phyloP scores from a whole-genome alignment of 2,329 filamentous ascomycete species.

The Gaeumannomyces tritici region DNA sequence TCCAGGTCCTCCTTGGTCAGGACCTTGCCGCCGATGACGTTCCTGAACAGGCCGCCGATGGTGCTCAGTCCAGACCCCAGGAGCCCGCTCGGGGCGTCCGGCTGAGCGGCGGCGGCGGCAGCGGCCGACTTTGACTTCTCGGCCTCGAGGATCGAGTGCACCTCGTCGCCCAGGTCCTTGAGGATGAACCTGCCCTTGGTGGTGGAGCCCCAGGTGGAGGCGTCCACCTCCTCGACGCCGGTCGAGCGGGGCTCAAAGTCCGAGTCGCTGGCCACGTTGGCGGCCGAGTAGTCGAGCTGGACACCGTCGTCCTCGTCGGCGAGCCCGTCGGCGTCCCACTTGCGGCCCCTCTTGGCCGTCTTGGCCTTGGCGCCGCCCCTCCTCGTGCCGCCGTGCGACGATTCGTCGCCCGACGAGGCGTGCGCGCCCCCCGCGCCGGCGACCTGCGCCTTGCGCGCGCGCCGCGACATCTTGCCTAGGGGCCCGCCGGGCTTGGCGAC shows the following conservation, averaged over 20 bases:
- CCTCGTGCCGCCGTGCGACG: slow-evolving; percentile 19
- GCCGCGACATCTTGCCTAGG: slow-evolving; percentile 66
- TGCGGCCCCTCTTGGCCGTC: slow-evolving; percentile 71
- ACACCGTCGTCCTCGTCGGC: slow-evolving; percentile 75
- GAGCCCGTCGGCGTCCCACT: slow-evolving; percentile 84
- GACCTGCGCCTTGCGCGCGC: slow-evolving; percentile 56
- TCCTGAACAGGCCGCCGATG: slow-evolving; percentile 82
- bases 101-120: slow-evolving; percentile 30
- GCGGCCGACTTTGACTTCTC: slow-evolving; percentile 55
- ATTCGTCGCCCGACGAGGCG: slow-evolving; percentile 78
- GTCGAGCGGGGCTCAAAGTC: slow-evolving; percentile 43
- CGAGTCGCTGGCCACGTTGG: slow-evolving; percentile 42
- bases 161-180: slow-evolving; percentile 87
- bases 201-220: slow-evolving; percentile 74
- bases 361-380: slow-evolving; percentile 37
- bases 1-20: slow-evolving; percentile 82
- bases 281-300: slow-evolving; percentile 81
- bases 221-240: slow-evolving; percentile 64
- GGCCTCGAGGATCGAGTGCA: slow-evolving; percentile 76
- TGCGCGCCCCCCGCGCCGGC: slow-evolving; percentile 34
- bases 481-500: slow-evolving; percentile 62
- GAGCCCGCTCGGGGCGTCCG: slow-evolving; percentile 48
- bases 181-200: slow-evolving; percentile 92
- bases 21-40: slow-evolving; percentile 89
- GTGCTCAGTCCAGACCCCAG: slow-evolving; percentile 73